A percentile compares a stretch with the other conserved stretches of the same genome.
These are phyloP conservation scores for Neonectria hederae DNA, from an alignment of 2,329 filamentous ascomycete genomes.

Conservation along the genomic window DNA sequence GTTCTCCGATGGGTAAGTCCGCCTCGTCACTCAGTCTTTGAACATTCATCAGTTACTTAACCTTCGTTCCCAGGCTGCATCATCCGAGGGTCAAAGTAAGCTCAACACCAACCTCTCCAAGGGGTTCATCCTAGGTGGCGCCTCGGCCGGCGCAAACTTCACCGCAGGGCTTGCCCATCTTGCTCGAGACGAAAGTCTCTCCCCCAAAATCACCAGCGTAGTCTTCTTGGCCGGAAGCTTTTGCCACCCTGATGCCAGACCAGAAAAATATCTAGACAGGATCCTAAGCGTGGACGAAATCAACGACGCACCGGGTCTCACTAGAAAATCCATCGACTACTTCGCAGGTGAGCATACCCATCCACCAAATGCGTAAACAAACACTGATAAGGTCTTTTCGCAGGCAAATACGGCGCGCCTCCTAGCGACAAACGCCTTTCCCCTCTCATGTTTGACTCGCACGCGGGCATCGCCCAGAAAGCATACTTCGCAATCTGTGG, in stretches of 20 bases:
- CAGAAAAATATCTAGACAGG: conserved; percentile 47
- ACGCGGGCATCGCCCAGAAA: conserved; percentile 43
- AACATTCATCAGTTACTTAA: not conserved
- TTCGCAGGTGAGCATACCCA: conserved; percentile 39
- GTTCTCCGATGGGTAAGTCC: conserved; percentile 39
- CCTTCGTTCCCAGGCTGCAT: conserved; percentile 27
- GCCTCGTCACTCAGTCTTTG: not conserved
- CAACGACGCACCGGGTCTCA: conserved; percentile 45
- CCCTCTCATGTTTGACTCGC: conserved; percentile 47
- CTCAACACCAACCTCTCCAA: conserved; percentile 52
- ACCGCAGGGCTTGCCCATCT: conserved; percentile 56
- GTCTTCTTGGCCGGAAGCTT: conserved; percentile 58
- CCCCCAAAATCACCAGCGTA: conserved; percentile 55
- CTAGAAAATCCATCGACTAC: conserved; percentile 48
- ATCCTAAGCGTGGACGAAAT: conserved; percentile 51
- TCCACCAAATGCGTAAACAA: accelerated
- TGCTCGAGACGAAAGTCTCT: conserved; percentile 48
- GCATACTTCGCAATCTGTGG: conserved; percentile 59
- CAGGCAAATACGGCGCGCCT: conserved; percentile 42
- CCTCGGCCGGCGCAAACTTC: conserved; percentile 62
- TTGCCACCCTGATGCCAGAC: conserved; percentile 51
- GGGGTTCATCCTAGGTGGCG: conserved; percentile 61
- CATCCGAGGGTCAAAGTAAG: conserved; percentile 37
- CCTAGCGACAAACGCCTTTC: conserved; percentile 51
- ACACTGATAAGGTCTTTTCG: not conserved